Evolutionary conservation across 225 moss, liverwort and hornwort genomes (phyloP).

Genomic region (Sphagnum contortum): DNA sequence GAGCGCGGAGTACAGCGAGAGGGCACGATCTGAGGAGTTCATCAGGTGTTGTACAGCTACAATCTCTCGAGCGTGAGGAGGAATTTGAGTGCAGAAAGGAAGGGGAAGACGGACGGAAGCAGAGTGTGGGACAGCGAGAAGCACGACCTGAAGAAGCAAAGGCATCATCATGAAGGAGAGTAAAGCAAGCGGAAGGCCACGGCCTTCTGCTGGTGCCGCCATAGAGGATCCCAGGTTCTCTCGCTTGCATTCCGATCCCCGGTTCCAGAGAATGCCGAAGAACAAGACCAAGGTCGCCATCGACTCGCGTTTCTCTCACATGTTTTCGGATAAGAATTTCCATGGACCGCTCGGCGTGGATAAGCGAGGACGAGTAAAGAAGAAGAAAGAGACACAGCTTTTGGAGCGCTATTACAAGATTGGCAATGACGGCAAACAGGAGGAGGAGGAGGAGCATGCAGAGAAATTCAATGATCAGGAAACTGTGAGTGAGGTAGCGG

Average conservation of each 20-base stretch:
- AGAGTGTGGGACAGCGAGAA: no score
- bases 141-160: no score
- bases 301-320: conserved; percentile 71
- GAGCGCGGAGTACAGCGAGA: no score
- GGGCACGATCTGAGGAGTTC: no score
- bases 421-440: conserved; percentile 18
- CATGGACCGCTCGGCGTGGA: conserved; percentile 46
- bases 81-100: no score
- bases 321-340: conserved; percentile 78
- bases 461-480: conserved; percentile 7
- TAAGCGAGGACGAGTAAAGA: conserved; percentile 51
- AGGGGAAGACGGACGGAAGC: no score
- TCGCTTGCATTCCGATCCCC: conserved; percentile 71
- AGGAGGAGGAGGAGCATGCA: conserved; percentile 23
- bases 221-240: conserved; percentile 71
- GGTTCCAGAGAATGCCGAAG: conserved; percentile 83
- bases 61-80: no score
- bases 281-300: conserved; percentile 69
- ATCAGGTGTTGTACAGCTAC: no score
- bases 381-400: conserved; percentile 43
- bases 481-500: no score
- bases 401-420: conserved; percentile 73
- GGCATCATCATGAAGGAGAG: no score
- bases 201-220: conserved; percentile 6
- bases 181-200: neutral